Base-by-base conservation (phyloP, 2,329 filamentous ascomycete genomes). In the Xylariaceae sp. region DNA sequence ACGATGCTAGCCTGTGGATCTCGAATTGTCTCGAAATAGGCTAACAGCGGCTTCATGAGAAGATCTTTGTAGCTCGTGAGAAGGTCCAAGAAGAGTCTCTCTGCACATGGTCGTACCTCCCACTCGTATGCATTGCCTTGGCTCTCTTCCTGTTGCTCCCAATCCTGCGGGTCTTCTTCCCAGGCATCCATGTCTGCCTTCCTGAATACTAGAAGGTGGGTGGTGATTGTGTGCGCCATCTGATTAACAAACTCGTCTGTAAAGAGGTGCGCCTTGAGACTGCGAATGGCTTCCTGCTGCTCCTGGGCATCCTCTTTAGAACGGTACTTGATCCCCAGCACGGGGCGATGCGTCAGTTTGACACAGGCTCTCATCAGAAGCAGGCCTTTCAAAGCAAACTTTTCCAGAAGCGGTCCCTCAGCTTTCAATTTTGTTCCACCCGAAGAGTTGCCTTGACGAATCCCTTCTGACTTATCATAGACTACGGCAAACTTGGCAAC, bases 121-220 rank as follows among this genome's bases (percentile, higher is more conserved):
- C 92, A 96, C 65, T 97, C 91, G 80, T 88, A 97, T 1, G 88
- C 89, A 62, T 90, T 88, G 34, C 88, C 85, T 55, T 89, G 83
- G 56, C 86, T 88, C 65, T 95, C 90, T 74, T 96, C 91, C 64
- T 87, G 85, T 60, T 88, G 86, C 70, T 96, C 92, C 92, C 94
- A 99, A 50, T 95, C 91, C 69, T 99, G 90, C 0, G 92, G 90
- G 54, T 96, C 91, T 66, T 95, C 87, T 67, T 95, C 87, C 94
- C 94, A 99, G 54, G 90, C 87, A 57, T 90, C 85, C 1, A 97
- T 80, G 70, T 99, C 94, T 48, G 84, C 84, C 55, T 87, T 82
- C 32, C 90, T 84, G 69, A 97, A 94, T 36, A 94, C 81, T 68
- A 99, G 94, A 61, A 96, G 89, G 63, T 87, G 86, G 1, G 88